Conservation (phyloP, 768 basidiomycete species). For the Sporobolomyces roseus region DNA sequence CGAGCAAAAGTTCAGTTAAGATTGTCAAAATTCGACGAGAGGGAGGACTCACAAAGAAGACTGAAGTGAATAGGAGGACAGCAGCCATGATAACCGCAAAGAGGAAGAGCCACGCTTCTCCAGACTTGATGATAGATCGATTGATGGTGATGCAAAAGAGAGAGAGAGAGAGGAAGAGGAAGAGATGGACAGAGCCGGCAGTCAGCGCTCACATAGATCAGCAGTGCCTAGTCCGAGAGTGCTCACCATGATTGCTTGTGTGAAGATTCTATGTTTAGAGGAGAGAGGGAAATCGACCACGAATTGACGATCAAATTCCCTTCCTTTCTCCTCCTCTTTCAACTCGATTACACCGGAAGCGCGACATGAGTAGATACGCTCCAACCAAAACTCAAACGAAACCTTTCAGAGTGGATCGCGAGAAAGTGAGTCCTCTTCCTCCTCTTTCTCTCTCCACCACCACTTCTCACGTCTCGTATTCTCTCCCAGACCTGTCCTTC, state of each 20-base stretch:
- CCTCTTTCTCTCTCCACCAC: background rate
- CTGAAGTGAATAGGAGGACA: slow-evolving; percentile 93
- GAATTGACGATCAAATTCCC: background rate
- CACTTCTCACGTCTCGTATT: background rate
- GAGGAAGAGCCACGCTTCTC: slow-evolving; percentile 74
- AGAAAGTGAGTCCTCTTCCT: slow-evolving; percentile 24
- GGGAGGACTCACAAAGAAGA: slow-evolving; percentile 81
- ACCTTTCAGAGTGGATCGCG: slow-evolving; percentile 27
- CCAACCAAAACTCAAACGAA: background rate
- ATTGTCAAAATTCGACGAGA: background rate
- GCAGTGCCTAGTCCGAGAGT: background rate
- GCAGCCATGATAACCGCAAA: slow-evolving; percentile 94
- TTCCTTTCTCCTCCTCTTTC: background rate
- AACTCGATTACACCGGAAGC: background rate
- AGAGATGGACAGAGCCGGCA: background rate
- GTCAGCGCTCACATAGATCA: too few relatives aligned
- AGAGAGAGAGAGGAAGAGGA: background rate
- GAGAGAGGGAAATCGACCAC: background rate
- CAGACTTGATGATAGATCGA: slow-evolving; percentile 9
- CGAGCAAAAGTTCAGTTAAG: too few relatives aligned
- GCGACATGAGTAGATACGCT: slow-evolving; percentile 9
- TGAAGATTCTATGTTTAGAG: background rate
- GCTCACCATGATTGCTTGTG: background rate
- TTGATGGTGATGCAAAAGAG: background rate
- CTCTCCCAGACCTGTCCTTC: slow-evolving; percentile 39